Base-by-base conservation (phyloP, 2,329 filamentous ascomycete species). In the Colletotrichum navitas region DNA sequence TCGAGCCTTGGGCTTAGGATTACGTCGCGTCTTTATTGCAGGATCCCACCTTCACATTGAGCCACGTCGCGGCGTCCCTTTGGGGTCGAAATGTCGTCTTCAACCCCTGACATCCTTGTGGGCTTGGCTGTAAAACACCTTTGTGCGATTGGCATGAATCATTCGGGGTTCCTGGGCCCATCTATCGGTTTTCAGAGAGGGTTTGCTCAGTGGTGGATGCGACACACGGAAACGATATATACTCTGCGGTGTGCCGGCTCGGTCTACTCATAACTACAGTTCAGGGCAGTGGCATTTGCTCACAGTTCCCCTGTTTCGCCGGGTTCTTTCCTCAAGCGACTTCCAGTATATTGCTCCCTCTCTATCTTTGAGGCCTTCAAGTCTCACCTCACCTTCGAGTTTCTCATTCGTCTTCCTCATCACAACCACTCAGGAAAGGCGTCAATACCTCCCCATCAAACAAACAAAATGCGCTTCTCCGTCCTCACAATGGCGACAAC, bases 401-500 rank as follows among this genome's bases (percentile, higher is more conserved):
- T 47, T 29, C 26, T 52, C 34, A 14, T 10, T 45, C 26, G 18
- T 11, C 34, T 54, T 51, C 32, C 11, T n/a, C 24, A 26, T 21
- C 26, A 43, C 26, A 8, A 69, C 12, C 39, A 47, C 34, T 10
- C 18, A 34, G 5, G 16, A 51, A 24, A 41, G n/a, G 16, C 24
- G 24, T 21, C 5, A 8, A 51, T 32, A 24, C 12, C 5, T 10
- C n/a, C 16, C 45, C 21, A 5, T n/a, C 14, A 18, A 26, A 16
- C 16, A 18, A 14, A 16, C 63, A 47, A 8, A 16, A 71, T 71
- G 68, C 66, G 60, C 16, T 36, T 71, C 58, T 24, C 43, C 11
- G 16, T 54, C 52, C 18, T 62, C 12, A 32, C 39, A 12, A 12
- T 43, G 12, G 24, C 54, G 29, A 21, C 45, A 8, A 12, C 58